Evolutionary conservation across 108 stramenopile species (phyloP).

Genomic region (Licmophora abbreviata): DNA sequence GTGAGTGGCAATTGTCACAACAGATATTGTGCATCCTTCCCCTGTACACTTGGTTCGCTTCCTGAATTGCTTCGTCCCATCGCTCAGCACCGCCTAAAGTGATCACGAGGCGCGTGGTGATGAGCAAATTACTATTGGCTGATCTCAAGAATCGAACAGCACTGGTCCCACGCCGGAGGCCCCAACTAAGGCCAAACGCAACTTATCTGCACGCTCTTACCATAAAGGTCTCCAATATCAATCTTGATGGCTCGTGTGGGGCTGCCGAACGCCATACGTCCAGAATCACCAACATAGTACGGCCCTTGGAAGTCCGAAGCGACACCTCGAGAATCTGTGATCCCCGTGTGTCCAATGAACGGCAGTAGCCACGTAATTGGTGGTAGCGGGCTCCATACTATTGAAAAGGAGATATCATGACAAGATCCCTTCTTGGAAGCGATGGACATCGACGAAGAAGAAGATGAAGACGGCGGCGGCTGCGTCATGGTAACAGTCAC

Average conservation of each 20-base stretch:
- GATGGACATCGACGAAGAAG: too few species aligned
- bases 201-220: constrained; percentile 9
- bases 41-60: constrained; percentile 78
- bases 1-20: constrained; percentile 95
- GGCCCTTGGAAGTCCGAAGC: constrained; percentile 95
- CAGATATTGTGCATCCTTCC: constrained; percentile 93
- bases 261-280: constrained; percentile 67
- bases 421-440: too few species aligned
- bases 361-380: constrained; percentile 87
- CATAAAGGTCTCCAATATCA: constrained; percentile 22
- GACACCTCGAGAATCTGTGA: constrained; percentile 75
- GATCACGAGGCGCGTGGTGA: constrained; percentile 8
- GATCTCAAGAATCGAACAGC: too few species aligned
- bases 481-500: too few species aligned
- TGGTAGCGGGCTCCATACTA: constrained; percentile 87
- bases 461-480: too few species aligned
- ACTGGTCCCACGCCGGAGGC: neutral
- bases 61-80: constrained; percentile 81
- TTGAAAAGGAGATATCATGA: constrained; percentile 46
- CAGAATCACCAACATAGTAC: constrained; percentile 79
- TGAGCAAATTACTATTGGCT: neutral
- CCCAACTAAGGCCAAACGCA: neutral
- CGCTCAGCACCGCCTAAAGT: constrained; percentile 43
- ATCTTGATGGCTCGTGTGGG: constrained; percentile 56
- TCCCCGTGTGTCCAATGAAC: constrained; percentile 96